Evolutionary conservation across 371 early-diverging fungal genomes (phyloP).

Genomic region (Apophysomyces variabilis): DNA sequence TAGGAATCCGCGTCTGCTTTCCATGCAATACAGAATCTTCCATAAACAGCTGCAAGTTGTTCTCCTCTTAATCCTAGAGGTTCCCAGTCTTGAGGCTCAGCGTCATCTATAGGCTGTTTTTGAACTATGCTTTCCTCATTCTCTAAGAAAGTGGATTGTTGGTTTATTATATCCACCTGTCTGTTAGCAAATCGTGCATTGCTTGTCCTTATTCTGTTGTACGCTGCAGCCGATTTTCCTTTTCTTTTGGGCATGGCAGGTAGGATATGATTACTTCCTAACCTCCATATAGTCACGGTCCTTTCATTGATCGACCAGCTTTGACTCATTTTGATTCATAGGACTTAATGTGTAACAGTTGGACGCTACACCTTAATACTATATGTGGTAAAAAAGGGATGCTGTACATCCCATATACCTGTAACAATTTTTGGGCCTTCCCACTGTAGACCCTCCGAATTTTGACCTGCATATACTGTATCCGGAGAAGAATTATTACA

Average conservation of each 20-base stretch:
- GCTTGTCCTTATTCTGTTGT: not conserved
- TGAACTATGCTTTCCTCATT: not conserved
- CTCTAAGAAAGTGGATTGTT: not conserved
- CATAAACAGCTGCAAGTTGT: not conserved
- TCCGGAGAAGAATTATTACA: not conserved
- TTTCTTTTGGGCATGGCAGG: not conserved
- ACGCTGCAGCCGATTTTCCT: not conserved
- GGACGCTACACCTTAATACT: not conserved
- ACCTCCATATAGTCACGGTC: not conserved
- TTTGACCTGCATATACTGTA: not conserved
- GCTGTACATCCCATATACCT: not conserved
- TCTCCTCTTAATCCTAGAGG: not conserved
- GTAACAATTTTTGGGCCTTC: not conserved
- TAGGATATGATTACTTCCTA: not conserved
- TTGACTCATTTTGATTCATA: constrained; percentile 1
- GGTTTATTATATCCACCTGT: not conserved
- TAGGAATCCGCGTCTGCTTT: not conserved
- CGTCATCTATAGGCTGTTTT: not conserved
- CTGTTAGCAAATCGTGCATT: not conserved
- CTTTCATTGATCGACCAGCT: not conserved
- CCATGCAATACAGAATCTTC: not conserved
- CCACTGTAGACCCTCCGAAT: not conserved
- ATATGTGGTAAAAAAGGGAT: not conserved
- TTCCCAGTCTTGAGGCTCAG: not conserved
- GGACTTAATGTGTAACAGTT: not conserved